Conservation (phyloP, 176 grass and related monocot species). For the Rhynchospora breviuscula region DNA sequence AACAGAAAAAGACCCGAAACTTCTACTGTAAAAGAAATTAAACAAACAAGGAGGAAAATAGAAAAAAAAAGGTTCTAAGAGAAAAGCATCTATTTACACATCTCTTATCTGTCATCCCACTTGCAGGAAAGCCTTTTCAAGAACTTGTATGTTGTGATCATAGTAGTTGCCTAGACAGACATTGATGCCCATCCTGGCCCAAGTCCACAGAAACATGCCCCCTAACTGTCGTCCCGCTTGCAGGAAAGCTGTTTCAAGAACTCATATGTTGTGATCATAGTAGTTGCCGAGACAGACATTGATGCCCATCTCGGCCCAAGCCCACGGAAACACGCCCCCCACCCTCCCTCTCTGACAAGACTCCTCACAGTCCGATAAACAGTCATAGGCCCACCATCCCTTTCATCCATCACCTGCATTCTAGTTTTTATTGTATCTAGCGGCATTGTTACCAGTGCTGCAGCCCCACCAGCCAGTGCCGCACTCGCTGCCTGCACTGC, state of each 20-base stretch:
- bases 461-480: conserved; percentile 43
- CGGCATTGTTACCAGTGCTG: conserved; percentile 71
- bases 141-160: conserved; percentile 87
- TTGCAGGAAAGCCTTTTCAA: conserved; percentile 71
- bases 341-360: conserved; percentile 62
- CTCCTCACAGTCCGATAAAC: conserved; percentile 41
- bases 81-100: conserved; percentile 40
- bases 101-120: conserved; percentile 27
- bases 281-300: conserved; percentile 70
- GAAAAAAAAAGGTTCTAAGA: neutral
- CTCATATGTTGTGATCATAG: conserved; percentile 89
- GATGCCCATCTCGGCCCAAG: conserved; percentile 82
- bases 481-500: conserved; percentile 64
- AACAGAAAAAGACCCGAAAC: neutral
- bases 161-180: conserved; percentile 68
- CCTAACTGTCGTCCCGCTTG: conserved; percentile 40
- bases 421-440: conserved; percentile 82
- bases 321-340: conserved; percentile 61
- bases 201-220: conserved; percentile 60
- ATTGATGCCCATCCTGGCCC: conserved; percentile 80
- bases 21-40: conserved; percentile 12
- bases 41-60: conserved; percentile 23
- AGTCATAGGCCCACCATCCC: conserved; percentile 33
- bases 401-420: conserved; percentile 73
- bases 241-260: conserved; percentile 72